Evolutionary conservation across 108 stramenopile species (phyloP), one percentile per base, ranked within the genome.

Genomic region (Ochromonas danica): DNA sequence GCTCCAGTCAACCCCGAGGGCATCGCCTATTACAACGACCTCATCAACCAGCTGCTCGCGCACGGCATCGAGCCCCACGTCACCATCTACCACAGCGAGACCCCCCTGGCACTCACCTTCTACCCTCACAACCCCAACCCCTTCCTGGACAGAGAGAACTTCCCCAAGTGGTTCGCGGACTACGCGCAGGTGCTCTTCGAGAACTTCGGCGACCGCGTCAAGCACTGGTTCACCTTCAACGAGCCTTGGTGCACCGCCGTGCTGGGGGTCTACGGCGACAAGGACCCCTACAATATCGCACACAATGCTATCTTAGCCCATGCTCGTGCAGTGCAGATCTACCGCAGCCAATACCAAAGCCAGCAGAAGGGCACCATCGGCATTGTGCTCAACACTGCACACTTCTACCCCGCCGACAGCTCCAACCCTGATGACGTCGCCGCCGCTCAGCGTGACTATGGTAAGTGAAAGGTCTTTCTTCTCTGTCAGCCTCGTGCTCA

Each of bases 161-260:
- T 90, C 70, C 88, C 90, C 60, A 94, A 93, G 61, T 94, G 95
- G 90, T 97, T 96, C 85, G 90, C 85, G 1, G 77, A 87, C 25
- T 97, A 94, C 82, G 93, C 94, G 28, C 83, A 88, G 27, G 79
- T 90, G 3, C 94, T 93, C 75, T 97, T 94, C 81, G 85, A 87
- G 3, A 81, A 81, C 42, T 96, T 93, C 85, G 95, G 95, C 17
- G 92, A 95, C 81, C 87, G 95, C 57, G 96, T 95, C 40, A 92
- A 93, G 79, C 85, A 87, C 31, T 97, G 95, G 94, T 89, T 94
- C 35, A 97, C 96, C 14, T 82, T 95, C 78, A 97, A 97, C 78
- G 95, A 97, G 84, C 84, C 92, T 0, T 93, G 92, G 91, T 93
- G 90, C 1, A 81, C 92, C 1, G 88, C 93, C 0, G 89, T 95